phyloP scores from a whole-genome alignment of 768 basidiomycete genomes.

The Daedaleopsis sinensis region DNA sequence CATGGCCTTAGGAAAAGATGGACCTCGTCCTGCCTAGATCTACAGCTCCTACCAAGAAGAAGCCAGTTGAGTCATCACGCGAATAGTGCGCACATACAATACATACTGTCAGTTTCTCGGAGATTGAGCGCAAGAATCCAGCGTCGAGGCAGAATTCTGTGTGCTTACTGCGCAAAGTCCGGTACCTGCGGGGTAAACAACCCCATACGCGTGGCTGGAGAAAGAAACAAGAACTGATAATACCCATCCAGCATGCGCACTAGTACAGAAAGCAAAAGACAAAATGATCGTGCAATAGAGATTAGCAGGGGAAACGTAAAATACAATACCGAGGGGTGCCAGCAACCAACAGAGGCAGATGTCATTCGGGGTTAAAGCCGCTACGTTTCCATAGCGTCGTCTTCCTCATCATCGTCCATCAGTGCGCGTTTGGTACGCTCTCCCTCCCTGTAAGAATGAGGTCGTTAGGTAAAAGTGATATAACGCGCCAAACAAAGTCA shows the following conservation, averaged over 20 bases:
- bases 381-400: constrained; percentile 35
- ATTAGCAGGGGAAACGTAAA: constrained; percentile 9
- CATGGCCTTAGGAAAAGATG: too few relatives aligned
- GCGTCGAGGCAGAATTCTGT: too few relatives aligned
- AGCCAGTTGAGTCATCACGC: too few relatives aligned
- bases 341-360: not conserved
- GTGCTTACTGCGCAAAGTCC: too few relatives aligned
- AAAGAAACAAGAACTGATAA: not conserved
- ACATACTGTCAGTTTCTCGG: too few relatives aligned
- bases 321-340: constrained; percentile 9
- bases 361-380: not conserved
- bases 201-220: too few relatives aligned
- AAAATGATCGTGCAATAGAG: constrained; percentile 4
- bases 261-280: not conserved
- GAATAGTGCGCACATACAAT: too few relatives aligned
- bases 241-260: not conserved
- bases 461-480: not conserved
- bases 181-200: too few relatives aligned
- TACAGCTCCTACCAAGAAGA: too few relatives aligned
- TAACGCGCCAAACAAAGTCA: constrained; percentile 15
- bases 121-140: too few relatives aligned
- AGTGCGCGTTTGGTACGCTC: constrained; percentile 46
- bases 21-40: too few relatives aligned
- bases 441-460: constrained; percentile 34
- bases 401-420: constrained; percentile 34